Percentiles rank a stretch among this genome's conserved stretches.
phyloP scores from a whole-genome alignment of 2,329 filamentous ascomycete genomes.

The Botrytis porri region DNA sequence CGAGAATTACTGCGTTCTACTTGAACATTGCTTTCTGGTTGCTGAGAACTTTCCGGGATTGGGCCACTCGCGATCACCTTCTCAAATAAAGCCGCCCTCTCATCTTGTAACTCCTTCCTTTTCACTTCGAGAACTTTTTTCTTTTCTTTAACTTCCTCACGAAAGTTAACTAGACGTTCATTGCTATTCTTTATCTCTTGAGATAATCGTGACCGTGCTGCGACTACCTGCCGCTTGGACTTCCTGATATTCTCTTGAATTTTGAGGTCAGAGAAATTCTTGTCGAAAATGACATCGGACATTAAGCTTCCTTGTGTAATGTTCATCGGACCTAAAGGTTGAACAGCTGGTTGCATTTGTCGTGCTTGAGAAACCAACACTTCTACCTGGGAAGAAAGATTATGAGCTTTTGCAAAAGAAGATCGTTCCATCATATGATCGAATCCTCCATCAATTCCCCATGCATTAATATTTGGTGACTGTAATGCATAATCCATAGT shows the following conservation, averaged over 20 bases:
- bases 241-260: conserved; percentile 52
- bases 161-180: neutral
- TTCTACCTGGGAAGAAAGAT: conserved; percentile 47
- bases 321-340: conserved; percentile 40
- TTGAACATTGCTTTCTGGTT: neutral
- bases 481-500: conserved; percentile 44
- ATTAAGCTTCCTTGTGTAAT: conserved; percentile 48
- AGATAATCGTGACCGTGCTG: conserved; percentile 4
- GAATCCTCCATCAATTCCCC: conserved; percentile 42
- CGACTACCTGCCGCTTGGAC: conserved; percentile 27
- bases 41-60: neutral
- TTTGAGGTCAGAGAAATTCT: conserved; percentile 49
- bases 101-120: conserved; percentile 12
- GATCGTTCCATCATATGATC: conserved; percentile 31
- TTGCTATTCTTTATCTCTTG: neutral
- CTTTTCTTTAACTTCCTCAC: neutral
- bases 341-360: conserved; percentile 41
- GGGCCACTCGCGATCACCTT: neutral
- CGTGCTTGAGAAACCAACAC: conserved; percentile 43
- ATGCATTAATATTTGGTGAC: conserved; percentile 47
- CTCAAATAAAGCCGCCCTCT: conserved; percentile 6
- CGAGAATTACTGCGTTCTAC: neutral
- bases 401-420: conserved; percentile 52
- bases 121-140: neutral
- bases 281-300: conserved; percentile 52